Percentiles rank a stretch among this genome's conserved stretches.
Evolutionary conservation across 2,329 filamentous ascomycete genomes (phyloP).

Genomic region (Apiospora saccharicola): DNA sequence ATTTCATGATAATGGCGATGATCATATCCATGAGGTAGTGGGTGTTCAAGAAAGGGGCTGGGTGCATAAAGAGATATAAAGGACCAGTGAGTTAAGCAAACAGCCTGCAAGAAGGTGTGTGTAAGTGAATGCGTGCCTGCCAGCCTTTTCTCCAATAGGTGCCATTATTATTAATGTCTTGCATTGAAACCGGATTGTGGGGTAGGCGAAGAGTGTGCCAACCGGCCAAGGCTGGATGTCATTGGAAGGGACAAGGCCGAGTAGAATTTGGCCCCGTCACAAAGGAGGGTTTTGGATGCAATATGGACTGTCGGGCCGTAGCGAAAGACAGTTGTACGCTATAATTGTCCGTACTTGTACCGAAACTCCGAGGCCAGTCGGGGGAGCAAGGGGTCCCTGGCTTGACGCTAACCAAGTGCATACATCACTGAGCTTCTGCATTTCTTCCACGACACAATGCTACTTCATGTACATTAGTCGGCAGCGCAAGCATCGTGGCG

Average conservation of each 20-base stretch:
- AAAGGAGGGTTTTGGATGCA: conserved; percentile 33
- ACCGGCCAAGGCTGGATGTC: conserved; percentile 8
- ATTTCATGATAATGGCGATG: neutral
- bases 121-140: conserved; percentile 1
- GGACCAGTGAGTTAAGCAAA: neutral
- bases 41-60: neutral
- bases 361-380: neutral
- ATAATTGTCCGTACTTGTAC: neutral
- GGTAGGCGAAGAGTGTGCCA: conserved; percentile 26
- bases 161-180: conserved; percentile 31
- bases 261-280: conserved; percentile 25
- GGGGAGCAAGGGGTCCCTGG: no score
- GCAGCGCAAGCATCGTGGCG: conserved; percentile 13
- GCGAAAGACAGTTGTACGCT: conserved; percentile 29
- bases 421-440: neutral
- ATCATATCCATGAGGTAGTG: neutral
- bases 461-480: neutral
- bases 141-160: conserved; percentile 28
- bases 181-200: conserved; percentile 20
- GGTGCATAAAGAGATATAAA: conserved; percentile 2
- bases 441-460: neutral
- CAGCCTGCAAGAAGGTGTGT: neutral
- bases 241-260: conserved; percentile 37
- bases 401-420: neutral
- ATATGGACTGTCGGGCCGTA: conserved; percentile 48